Evolutionary conservation across 768 basidiomycete species (phyloP), one percentile per base, ranked within the genome.

Genomic region (Podaxis rugospora): DNA sequence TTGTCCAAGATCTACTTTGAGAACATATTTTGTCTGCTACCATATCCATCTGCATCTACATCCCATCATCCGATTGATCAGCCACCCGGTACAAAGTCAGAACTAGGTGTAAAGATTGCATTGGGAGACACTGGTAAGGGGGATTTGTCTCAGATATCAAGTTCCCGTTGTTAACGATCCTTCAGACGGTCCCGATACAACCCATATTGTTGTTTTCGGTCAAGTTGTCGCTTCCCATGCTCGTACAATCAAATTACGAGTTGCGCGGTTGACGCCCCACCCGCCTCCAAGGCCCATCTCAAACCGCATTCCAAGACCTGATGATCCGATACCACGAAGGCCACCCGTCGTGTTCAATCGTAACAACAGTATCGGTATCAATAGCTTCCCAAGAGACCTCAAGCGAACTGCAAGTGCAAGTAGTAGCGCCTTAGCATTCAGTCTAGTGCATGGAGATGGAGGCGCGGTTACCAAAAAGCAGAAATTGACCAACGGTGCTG

Each of bases 291-390:
- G 65, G 21, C 35, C 52, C 27, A 76, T 75, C 0, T 63, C 70
- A 36, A 66, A 61, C 36, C 72, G 70, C 55, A 55, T 71, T 14
- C 70, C 78, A 9, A 67, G 90, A 37, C 90, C 90, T 0, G 90
- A 92, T 63, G 90, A 92, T 62, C 90, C 89, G 0, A 90, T 86
- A 4, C 90, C 90, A 6, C 87, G 90, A 16, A 77, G 80, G 28
- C 89, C 89, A 0, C 87, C 89, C 5, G 58, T 76, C 49, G 63
- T 74, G 50, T 76, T 80, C 49, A 66, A 67, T 21, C 69, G 70
- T 39, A 59, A 65, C 64, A 46, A 63, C 1, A 68, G 64, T 49
- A 11, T 66, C 2, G 63, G 66, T 25, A 57, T 37, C 21, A 63
- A 61, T 23, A 66, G 49, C 51, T 36, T 42, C 11, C 21, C 51